These are phyloP conservation scores for Metschnikowia aberdeeniae DNA, from an alignment of 805 yeast species.

Conservation along the genomic window DNA sequence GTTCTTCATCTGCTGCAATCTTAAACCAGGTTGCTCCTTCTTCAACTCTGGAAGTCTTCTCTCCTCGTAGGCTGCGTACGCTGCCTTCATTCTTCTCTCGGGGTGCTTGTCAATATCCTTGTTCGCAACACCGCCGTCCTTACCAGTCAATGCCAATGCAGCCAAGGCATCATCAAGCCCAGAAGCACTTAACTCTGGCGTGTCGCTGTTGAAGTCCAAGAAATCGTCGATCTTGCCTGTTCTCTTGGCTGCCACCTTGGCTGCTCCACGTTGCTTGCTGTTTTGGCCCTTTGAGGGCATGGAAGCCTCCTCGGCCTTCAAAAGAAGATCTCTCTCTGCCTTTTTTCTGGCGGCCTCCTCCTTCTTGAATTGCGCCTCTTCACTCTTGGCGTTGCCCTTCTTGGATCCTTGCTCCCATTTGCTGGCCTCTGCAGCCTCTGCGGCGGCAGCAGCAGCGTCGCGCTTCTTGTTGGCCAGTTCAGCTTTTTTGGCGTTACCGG, in stretches of 20 bases:
- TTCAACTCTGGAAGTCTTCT: slow-evolving; percentile 66
- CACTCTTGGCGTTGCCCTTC: slow-evolving; percentile 65
- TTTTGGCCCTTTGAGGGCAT: slow-evolving; percentile 54
- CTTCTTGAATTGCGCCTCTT: slow-evolving; percentile 61
- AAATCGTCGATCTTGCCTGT: slow-evolving; percentile 67
- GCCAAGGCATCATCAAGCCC: slow-evolving; percentile 78
- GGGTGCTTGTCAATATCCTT: slow-evolving; percentile 82
- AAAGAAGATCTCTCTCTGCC: slow-evolving; percentile 71
- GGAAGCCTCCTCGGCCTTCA: slow-evolving; percentile 61
- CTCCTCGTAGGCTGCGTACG: slow-evolving; percentile 67
- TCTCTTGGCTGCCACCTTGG: slow-evolving; percentile 57
- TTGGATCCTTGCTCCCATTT: slow-evolving; percentile 73
- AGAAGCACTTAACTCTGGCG: slow-evolving; percentile 57
- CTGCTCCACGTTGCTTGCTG: slow-evolving; percentile 61
- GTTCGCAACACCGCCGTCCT: slow-evolving; percentile 50
- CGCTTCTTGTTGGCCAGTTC: slow-evolving; percentile 57
- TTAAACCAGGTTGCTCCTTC: slow-evolving; percentile 74
- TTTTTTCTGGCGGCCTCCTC: slow-evolving; percentile 76
- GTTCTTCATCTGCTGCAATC: slow-evolving; percentile 75
- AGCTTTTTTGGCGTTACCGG: slow-evolving; percentile 65
- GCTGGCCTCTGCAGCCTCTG: slow-evolving; percentile 53
- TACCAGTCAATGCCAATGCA: slow-evolving; percentile 64
- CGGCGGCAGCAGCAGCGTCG: slow-evolving; percentile 44
- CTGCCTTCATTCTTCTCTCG: slow-evolving; percentile 84
- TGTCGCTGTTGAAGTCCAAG: slow-evolving; percentile 47